These are phyloP conservation scores for Blastocystis sp. DNA, from an alignment of 352 stramenopile species.

Conservation along the genomic window DNA sequence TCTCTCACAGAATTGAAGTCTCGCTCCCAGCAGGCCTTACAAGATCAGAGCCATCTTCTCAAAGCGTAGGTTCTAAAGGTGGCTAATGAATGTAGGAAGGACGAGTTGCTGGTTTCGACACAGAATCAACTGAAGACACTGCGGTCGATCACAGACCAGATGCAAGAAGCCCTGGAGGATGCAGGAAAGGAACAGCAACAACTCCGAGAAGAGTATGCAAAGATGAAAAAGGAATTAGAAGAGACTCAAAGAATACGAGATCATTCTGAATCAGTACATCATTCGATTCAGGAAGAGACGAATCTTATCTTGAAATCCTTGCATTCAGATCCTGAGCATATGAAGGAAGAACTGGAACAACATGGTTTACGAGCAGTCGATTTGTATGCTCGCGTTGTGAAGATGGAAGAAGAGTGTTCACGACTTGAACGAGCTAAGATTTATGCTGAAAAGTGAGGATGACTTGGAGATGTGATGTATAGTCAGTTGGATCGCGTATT, in stretches of 20 bases:
- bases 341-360: background rate
- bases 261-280: background rate
- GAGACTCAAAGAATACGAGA: background rate
- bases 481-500: slow-evolving; percentile 77
- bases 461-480: slow-evolving; percentile 64
- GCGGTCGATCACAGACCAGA: background rate
- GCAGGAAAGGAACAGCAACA: background rate
- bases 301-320: background rate
- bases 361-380: slow-evolving; percentile 75
- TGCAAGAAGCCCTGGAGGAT: background rate
- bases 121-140: background rate
- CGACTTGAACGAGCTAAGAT: slow-evolving; percentile 3
- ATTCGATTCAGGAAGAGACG: slow-evolving; percentile 15
- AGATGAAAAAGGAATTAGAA: background rate
- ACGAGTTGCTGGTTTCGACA: slow-evolving; percentile 11
- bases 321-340: background rate
- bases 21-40: background rate
- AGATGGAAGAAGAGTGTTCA: slow-evolving; percentile 77
- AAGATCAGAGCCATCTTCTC: slow-evolving; percentile 32
- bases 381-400: slow-evolving; percentile 79
- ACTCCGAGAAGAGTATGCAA: background rate
- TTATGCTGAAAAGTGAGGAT: background rate
- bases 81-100: slow-evolving; percentile 3
- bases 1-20: background rate
- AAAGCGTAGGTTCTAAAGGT: background rate